Evolutionary conservation across 2,329 filamentous ascomycete genomes (phyloP), one percentile per base, ranked within the genome.

Genomic region (Aspergillus eucalypticola): DNA sequence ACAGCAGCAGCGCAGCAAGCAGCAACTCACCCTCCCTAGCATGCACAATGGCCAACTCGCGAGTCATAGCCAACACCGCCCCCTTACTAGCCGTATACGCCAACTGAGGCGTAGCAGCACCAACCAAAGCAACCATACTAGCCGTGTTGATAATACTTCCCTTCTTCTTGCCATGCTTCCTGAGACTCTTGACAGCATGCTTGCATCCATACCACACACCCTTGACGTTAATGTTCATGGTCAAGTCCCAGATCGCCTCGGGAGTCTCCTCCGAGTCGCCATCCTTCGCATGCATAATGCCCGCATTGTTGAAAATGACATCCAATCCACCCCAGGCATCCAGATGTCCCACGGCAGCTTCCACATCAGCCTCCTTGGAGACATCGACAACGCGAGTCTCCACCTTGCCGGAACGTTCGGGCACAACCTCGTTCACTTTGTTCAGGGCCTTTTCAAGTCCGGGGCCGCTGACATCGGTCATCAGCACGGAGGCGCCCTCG

Each of bases 131-230:
- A 50, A 96, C 92, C 52, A 96, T 90, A 50, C 89, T 93, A 25
- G 92, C 92, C 2, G 92, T 96, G 83, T 96, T 96, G 84, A 96
- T 93, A 78, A 97, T 87, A 77, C 88, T 92, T 54, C 86, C 91
- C 69, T 84, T 86, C 48, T 82, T 86, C 86, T 97, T 97, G 58
- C 85, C 84, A 82, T 96, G 83, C 69, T 87, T 88, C 66, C 92
- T 89, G 69, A 97, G 83, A 48, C 90, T 86, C 54, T 94, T 82
- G 27, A 97, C 88, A 6, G 93, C 92, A 76, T 96, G 91, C 84
- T 96, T 97, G 84, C 88, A 89, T 62, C 93, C 93, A 76, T 87
- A 97, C 93, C 93, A 96, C n/a, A 97, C 93, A 46, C 93, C 93
- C 85, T 97, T 97, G 77, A 96, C 93, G 78, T 97, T 97, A 82